phyloP scores from a whole-genome alignment of 805 yeast genomes.

The Isabelozyma heimii region DNA sequence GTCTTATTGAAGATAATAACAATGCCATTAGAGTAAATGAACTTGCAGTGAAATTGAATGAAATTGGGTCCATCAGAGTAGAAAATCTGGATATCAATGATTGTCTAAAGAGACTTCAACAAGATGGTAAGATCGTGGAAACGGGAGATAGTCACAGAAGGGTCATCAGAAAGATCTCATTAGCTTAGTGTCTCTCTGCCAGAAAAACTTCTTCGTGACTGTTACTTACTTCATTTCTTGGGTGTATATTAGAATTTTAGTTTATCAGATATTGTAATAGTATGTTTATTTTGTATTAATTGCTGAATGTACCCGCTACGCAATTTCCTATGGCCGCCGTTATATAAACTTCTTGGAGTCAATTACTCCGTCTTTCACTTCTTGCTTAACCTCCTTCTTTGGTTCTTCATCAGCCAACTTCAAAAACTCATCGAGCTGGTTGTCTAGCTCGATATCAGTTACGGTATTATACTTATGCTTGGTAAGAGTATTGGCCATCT shows the following conservation, averaged over 20 bases:
- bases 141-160: constrained; percentile 73
- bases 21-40: constrained; percentile 57
- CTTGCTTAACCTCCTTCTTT: not conserved
- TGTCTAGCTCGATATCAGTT: constrained; percentile 38
- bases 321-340: not conserved
- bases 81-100: constrained; percentile 72
- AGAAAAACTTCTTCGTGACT: not conserved
- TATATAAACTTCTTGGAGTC: constrained; percentile 10
- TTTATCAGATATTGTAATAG: not conserved
- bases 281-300: not conserved
- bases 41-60: constrained; percentile 61
- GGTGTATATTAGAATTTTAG: constrained; percentile 2
- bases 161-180: constrained; percentile 38
- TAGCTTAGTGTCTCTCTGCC: not conserved
- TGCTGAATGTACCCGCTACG: not conserved
- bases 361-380: constrained; percentile 1
- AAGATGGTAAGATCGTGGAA: constrained; percentile 66
- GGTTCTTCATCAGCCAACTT: constrained; percentile 23
- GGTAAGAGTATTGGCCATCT: constrained; percentile 41
- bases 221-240: constrained; percentile 2
- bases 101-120: constrained; percentile 62
- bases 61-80: constrained; percentile 58
- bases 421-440: constrained; percentile 33
- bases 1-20: constrained; percentile 48
- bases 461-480: constrained; percentile 29